These are phyloP conservation scores for Colletotrichum eremochloae DNA, from an alignment of 2,329 filamentous ascomycete species.

Conservation along the genomic window DNA sequence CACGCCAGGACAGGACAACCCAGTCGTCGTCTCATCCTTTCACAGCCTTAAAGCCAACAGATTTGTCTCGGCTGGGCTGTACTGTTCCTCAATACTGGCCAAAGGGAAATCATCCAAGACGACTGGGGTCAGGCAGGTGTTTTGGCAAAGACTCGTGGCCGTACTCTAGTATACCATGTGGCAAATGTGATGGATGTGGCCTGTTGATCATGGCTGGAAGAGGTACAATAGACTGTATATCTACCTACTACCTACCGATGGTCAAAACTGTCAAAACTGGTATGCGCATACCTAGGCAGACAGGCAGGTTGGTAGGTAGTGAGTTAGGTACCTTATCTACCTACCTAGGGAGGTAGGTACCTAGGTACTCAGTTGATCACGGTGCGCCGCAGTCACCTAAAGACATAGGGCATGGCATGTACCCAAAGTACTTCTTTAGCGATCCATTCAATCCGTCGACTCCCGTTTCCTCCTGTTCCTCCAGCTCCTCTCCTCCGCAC, in stretches of 20 bases:
- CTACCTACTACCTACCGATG: no score
- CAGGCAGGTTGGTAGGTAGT: no score
- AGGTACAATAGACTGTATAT: not conserved
- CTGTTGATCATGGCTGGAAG: not conserved
- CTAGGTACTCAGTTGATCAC: not conserved
- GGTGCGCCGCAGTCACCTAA: not conserved
- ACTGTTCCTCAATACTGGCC: not conserved
- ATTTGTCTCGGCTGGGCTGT: not conserved
- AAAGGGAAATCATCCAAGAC: not conserved
- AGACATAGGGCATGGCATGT: not conserved
- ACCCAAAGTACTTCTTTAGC: not conserved
- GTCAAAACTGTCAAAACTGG: no score
- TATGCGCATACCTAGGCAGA: no score
- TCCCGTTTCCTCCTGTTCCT: not conserved
- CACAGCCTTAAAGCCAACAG: not conserved
- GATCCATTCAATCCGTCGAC: not conserved
- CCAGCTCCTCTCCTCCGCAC: not conserved
- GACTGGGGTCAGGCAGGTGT: not conserved
- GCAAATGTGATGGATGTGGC: not conserved
- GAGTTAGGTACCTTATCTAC: not conserved
- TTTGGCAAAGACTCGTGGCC: not conserved
- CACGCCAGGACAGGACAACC: not conserved
- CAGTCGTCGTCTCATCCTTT: conserved; percentile 5
- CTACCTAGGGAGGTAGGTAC: not conserved
- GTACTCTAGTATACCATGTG: not conserved